Evolutionary conservation across 306 rosid species (phyloP), one percentile per base, ranked within the genome.

Genomic region (Rosa chinensis): DNA sequence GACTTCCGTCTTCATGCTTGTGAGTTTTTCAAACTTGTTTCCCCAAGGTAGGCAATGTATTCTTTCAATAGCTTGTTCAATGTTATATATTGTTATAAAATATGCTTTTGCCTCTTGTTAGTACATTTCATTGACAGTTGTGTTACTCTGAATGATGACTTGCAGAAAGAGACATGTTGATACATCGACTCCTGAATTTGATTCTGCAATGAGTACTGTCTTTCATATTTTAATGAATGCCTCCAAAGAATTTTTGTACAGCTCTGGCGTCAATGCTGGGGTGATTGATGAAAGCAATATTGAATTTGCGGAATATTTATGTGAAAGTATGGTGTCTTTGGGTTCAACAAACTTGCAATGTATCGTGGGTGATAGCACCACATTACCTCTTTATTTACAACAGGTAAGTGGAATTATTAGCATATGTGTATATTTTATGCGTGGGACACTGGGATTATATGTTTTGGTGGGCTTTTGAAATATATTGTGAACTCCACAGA

Each of bases 1-100:
- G 98, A 95, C 79, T 93, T 95, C 61, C 94, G 97, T 50, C 92
- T 95, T 78, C 99, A 95, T 82, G 98, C 99, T 76, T 90, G 96
- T 75, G 99, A 95, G 70, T 95, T 95, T 88, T 96, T 96, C 86
- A 96, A 90, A 85, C 90, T 91, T 74, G 93, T 93, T 80, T 89
- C 94, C 20, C 85, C 97, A 67, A 93, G 98, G 99, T 96, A 88
- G 58, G 86, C 17, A 16, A 59, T 73, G 72, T 77, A 68, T 68
- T 80, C 79, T 73, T 49, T 73, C 40, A n/a, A 49, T 44, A 59
- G 59, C 56, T 73, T 73, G 7, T 28, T 49, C 79, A 64, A 12
- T 50, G 58, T 42, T 56, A 4, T 50, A 37, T 66, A 7, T 17
- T 23, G 42, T 32, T 61, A 40, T 21, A 25, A 61, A 49, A 10